Evolutionary conservation across 805 yeast species (phyloP), one percentile per base, ranked within the genome.

Genomic region (Jamesozyma piceae): DNA sequence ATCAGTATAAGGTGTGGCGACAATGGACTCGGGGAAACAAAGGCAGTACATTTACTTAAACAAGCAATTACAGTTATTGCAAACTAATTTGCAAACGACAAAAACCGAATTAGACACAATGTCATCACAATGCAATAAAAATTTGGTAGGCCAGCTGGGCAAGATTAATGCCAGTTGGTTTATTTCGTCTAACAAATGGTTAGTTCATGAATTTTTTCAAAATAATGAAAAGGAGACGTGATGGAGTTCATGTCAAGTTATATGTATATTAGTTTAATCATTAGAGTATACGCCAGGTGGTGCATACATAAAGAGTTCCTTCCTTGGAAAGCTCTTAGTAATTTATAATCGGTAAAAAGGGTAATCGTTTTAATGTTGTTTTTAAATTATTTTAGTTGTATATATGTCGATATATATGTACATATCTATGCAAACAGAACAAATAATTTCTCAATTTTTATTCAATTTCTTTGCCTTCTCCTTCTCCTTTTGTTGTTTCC

Each of bases 401-500:
- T 24, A 24, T 24, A 24, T 24, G 28, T 24, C 28, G 28, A 24
- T 24, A 24, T 24, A 24, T 24, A 8, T 8, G 28, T 24, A 24
- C 28, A 24, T 24, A 24, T 24, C 28, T 24, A 24, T 24, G 28
- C 28, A 24, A 24, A 24, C 28, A 24, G 28, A 24, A 24, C 28
- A 24, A 24, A 24, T 24, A 24, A 8, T 24, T 24, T 6, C 28
- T 11, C 11, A 24, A 24, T 24, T 8, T 24, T 24, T 24, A 24
- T 24, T 24, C 11, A 11, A 24, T 24, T 24, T 24, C 28, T 39
- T 51, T 9, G 14, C 5, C 19, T 31, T 40, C 33, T 39, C 41
- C 31, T 41, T 48, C 37, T 37, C 37, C 31, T 40, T 45, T 37
- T 56, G 69, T 53, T 82, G 74, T 65, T 78, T 81, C 62, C 90